These are phyloP conservation scores for Sugiyamaella japonica DNA, from an alignment of 1,139 yeast genomes.

Conservation along the genomic window DNA sequence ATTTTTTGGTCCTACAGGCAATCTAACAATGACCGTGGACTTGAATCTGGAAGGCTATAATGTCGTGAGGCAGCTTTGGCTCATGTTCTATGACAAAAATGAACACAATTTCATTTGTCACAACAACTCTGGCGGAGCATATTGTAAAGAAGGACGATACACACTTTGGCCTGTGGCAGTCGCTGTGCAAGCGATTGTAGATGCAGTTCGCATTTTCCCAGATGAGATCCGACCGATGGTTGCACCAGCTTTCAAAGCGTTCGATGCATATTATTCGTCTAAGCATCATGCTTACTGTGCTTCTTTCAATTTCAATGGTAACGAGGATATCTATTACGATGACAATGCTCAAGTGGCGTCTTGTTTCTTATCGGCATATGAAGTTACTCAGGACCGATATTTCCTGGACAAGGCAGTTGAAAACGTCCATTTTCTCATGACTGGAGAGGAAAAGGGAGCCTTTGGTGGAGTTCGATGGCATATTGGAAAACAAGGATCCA, in stretches of 20 bases:
- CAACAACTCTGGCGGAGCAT: conserved; percentile 48
- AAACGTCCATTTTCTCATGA: conserved; percentile 61
- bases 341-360: conserved; percentile 77
- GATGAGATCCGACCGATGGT: conserved; percentile 58
- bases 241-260: conserved; percentile 53
- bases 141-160: conserved; percentile 53
- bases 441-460: conserved; percentile 58
- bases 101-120: conserved; percentile 28
- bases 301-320: conserved; percentile 56
- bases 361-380: conserved; percentile 66
- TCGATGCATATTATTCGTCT: conserved; percentile 55
- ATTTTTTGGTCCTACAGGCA: too few species aligned
- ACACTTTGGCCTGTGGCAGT: conserved; percentile 71
- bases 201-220: conserved; percentile 60
- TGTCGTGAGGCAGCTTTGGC: conserved; percentile 25
- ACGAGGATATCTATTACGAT: conserved; percentile 67
- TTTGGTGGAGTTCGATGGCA: conserved; percentile 64
- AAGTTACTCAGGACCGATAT: conserved; percentile 58
- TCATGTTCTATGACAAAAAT: conserved; percentile 34
- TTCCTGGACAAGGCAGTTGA: conserved; percentile 60
- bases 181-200: conserved; percentile 61
- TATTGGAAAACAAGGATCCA: conserved; percentile 56
- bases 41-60: conserved; percentile 25
- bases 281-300: conserved; percentile 58
- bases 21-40: conserved; percentile 16